These are phyloP conservation scores for Leccinellum rugosiceps DNA, from an alignment of 768 basidiomycete species.

Conservation along the genomic window DNA sequence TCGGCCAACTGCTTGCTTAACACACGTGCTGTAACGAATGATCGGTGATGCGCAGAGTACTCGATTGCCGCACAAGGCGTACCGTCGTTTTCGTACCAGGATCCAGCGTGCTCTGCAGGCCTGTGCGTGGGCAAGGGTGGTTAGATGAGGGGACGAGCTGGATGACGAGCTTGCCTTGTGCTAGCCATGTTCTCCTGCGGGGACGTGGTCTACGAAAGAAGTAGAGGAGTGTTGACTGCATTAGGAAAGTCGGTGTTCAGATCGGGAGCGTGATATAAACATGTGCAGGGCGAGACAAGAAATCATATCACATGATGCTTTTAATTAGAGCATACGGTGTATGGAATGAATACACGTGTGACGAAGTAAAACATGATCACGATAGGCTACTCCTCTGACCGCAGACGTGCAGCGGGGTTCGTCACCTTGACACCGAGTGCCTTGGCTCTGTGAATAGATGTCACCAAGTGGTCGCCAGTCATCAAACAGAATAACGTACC, in stretches of 20 bases:
- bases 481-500: slow-evolving; percentile 42
- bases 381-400: slow-evolving; percentile 83
- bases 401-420: slow-evolving; percentile 87
- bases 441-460: slow-evolving; percentile 57
- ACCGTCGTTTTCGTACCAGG: slow-evolving; percentile 85
- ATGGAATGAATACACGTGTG: slow-evolving; percentile 46
- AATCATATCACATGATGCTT: slow-evolving; percentile 15
- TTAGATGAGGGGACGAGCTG: neutral
- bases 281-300: neutral
- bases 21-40: slow-evolving; percentile 42
- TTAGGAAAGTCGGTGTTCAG: slow-evolving; percentile 19
- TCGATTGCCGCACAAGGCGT: slow-evolving; percentile 16
- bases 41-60: slow-evolving; percentile 14
- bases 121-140: slow-evolving; percentile 28
- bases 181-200: slow-evolving; percentile 20
- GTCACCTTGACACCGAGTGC: slow-evolving; percentile 90
- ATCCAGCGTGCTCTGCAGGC: slow-evolving; percentile 79
- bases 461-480: slow-evolving; percentile 5
- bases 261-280: neutral
- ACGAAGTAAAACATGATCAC: slow-evolving; percentile 33
- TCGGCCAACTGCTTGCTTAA: slow-evolving; percentile 58
- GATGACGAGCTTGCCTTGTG: slow-evolving; percentile 25
- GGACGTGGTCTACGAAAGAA: slow-evolving; percentile 16
- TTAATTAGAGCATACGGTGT: slow-evolving; percentile 46
- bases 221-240: slow-evolving; percentile 20